phyloP scores from a whole-genome alignment of 2,329 filamentous ascomycete species.

The Emydomyces testavorans region DNA sequence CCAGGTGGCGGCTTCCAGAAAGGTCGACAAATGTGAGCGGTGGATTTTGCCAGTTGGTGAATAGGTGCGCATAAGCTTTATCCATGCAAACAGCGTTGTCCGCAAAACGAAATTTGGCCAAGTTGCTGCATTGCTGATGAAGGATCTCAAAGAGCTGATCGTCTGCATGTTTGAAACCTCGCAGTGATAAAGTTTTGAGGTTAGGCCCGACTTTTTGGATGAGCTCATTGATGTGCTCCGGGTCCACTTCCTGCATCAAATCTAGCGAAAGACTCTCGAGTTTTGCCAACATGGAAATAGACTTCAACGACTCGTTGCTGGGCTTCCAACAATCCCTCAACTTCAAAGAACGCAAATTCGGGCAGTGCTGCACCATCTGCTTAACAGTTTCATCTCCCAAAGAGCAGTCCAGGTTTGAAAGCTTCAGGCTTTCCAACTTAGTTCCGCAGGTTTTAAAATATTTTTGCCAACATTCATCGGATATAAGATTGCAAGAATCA shows the following conservation, averaged over 20 bases:
- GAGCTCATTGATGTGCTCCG: constrained; percentile 49
- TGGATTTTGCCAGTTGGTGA: constrained; percentile 63
- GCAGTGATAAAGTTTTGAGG: constrained; percentile 68
- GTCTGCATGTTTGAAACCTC: constrained; percentile 54
- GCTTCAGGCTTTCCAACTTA: constrained; percentile 55
- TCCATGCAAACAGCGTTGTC: constrained; percentile 69
- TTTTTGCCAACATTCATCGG: constrained; percentile 61
- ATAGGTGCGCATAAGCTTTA: constrained; percentile 58
- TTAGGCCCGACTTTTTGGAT: constrained; percentile 51
- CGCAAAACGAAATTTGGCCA: constrained; percentile 70
- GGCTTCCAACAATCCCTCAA: constrained; percentile 68
- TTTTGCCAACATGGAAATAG: constrained; percentile 50
- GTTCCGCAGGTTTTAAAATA: constrained; percentile 56
- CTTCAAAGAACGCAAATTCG: constrained; percentile 62
- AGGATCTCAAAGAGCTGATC: constrained; percentile 60
- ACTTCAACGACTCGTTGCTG: constrained; percentile 51
- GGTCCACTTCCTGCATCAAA: constrained; percentile 40
- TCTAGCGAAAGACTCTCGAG: constrained; percentile 68
- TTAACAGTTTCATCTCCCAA: constrained; percentile 61
- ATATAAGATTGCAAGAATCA: constrained; percentile 72
- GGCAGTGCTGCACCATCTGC: constrained; percentile 53
- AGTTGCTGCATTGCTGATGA: constrained; percentile 53
- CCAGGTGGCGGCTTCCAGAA: constrained; percentile 63
- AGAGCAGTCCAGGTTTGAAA: constrained; percentile 74
- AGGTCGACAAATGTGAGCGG: constrained; percentile 61